Evolutionary conservation across 345 rosid species (phyloP), one percentile per base, ranked within the genome.

Genomic region (Citrus mangshanensis): DNA sequence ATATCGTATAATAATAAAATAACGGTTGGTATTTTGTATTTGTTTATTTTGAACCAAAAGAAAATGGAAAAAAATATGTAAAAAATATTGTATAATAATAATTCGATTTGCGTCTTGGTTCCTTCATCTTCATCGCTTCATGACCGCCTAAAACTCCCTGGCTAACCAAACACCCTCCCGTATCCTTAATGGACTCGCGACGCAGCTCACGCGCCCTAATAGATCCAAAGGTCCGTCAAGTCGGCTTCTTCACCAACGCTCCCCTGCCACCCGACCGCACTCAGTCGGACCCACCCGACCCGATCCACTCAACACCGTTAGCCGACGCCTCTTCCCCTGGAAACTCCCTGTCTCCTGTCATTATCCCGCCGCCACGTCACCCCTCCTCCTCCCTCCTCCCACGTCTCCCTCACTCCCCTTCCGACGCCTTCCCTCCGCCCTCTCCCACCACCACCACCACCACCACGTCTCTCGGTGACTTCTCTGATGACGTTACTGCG

Each of bases 311-410:
- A 9, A 51, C 87, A 65, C 46, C 80, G 4, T 83, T 85, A 18
- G 28, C 87, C 46, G 79, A 78, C 85, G 70, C 81, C 76, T 88
- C 95, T 35, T 91, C 92, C 24, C 86, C 94, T 56, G 91, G 85
- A 6, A 91, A 88, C 84, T 89, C 93, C 34, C 85, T 91, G 79
- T 93, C 95, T 58, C 94, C 98, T 1, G 97, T 95, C 78, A 92
- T 92, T 91, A 93, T 93, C 81, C 98, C 92, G 64, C 98, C 97
- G n/a, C 93, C 95, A 8, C 95, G 90, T 80, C 93, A 86, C 85
- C 75, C 80, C 70, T 85, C 96, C 73, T 89, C 89, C 28, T 77
- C 83, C 74, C 78, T 83, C 75, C 76, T 80, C 46, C 89, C 73
- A 75, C 38, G 55, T 81, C 82, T 72, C 75, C 80, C 80, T 68